phyloP scores from a whole-genome alignment of 176 grass and related monocot genomes.

The Oryza meyeriana region DNA sequence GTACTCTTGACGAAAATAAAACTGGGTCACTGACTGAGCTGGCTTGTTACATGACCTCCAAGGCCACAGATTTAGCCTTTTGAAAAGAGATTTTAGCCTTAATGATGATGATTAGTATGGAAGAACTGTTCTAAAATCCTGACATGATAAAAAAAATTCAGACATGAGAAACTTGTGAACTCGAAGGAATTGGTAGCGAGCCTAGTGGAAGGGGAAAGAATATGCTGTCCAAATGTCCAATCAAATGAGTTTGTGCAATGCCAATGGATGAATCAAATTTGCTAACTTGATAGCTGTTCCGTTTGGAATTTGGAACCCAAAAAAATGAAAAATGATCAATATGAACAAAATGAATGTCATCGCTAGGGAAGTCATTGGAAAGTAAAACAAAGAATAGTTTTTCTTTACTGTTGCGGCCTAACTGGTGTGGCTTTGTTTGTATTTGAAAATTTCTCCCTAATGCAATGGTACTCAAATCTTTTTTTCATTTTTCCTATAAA shows the following conservation, averaged over 20 bases:
- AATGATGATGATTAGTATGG: background rate
- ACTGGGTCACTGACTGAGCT: background rate
- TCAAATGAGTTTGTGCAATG: constrained; percentile 28
- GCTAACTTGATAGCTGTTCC: background rate
- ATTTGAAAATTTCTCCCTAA: background rate
- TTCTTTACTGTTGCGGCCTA: background rate
- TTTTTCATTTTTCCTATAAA: no score
- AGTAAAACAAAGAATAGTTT: background rate
- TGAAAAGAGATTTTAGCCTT: background rate
- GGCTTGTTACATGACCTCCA: background rate
- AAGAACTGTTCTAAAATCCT: background rate
- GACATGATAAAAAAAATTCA: background rate
- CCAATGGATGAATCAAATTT: constrained; percentile 18
- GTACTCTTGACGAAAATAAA: background rate
- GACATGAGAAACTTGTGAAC: constrained; percentile 19
- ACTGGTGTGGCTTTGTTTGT: background rate
- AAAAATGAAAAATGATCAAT: background rate
- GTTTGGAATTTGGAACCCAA: background rate
- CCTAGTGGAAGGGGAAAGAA: constrained; percentile 43
- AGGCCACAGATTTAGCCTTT: background rate
- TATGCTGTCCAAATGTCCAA: constrained; percentile 38
- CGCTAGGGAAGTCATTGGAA: background rate
- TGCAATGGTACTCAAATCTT: background rate
- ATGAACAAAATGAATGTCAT: background rate
- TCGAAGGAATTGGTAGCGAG: background rate